Evolutionary conservation across 768 basidiomycete genomes (phyloP), one percentile per base, ranked within the genome.

Genomic region (Russula emetica): DNA sequence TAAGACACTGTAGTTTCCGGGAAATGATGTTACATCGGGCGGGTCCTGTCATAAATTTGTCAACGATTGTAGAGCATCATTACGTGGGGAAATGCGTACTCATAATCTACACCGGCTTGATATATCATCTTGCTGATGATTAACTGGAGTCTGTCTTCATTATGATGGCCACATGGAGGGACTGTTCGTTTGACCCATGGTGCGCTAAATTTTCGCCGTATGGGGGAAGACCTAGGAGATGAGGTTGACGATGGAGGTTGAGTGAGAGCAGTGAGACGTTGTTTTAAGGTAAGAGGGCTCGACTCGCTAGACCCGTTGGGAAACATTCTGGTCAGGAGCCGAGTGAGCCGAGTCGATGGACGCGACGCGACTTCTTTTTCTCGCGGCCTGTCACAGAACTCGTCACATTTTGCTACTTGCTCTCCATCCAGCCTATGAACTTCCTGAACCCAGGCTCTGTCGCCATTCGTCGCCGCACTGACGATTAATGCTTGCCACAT

Each of bases 81-180:
- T 55, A 55, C 38, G 49, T 26, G 56, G 40, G 11, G 20, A 24
- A 1, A 7, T 24, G 79, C 87, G 71, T 69, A 94, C 92, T 93
- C 91, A 67, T 85, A 93, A 76, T 94, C 92, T 62, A 92, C 88
- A 2, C 92, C 92, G 50, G 92, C 92, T 72, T 92, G 92, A 69
- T 89, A 92, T 51, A 94, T 91, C 76, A 94, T 78, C 72, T 78
- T 84, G 44, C 76, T 71, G 78, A 94, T 82, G 32, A 88, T 81
- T 18, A 85, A 82, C 66, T 89, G 85, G 14, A 90, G 73, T 64
- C 75, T 77, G 50, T 83, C 80, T 56, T 72, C 55, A 30, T 54
- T 61, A 65, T 69, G 56, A 67, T 67, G 4, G 64, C 69, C 45
- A 67, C 68, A 40, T 72, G 74, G 55, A 67, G 73, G 50, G 26